phyloP scores from a whole-genome alignment of 805 yeast species.

The Kurtzmaniella cleridarum region DNA sequence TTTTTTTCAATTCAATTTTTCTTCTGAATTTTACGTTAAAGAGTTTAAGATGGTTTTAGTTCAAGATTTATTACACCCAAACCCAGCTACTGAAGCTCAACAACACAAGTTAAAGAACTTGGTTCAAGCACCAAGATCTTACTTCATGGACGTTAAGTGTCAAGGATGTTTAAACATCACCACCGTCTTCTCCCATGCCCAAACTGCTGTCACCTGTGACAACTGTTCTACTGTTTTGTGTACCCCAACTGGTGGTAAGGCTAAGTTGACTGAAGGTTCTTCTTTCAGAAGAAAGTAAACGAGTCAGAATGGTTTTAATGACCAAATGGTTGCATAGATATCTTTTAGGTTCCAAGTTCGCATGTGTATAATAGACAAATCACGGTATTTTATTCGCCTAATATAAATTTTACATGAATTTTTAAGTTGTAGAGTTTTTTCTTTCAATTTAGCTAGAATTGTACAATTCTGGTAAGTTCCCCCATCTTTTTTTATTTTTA shows the following conservation, averaged over 20 bases:
- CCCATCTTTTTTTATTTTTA: no score
- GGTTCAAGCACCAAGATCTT: constrained; percentile 38
- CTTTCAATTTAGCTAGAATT: no score
- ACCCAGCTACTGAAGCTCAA: constrained; percentile 32
- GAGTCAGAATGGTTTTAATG: not conserved
- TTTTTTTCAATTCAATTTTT: not conserved
- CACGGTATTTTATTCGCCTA: no score
- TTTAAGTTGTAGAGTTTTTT: no score
- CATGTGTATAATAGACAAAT: no score
- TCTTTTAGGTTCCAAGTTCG: no score
- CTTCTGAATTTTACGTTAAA: not conserved
- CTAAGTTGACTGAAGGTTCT: constrained; percentile 38
- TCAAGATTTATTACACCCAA: constrained; percentile 39
- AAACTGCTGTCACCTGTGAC: constrained; percentile 39
- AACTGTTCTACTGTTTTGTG: constrained; percentile 36
- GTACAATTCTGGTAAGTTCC: no score
- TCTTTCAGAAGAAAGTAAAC: constrained; percentile 37
- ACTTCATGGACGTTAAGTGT: constrained; percentile 39
- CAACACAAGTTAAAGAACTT: constrained; percentile 35
- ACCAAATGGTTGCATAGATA: no score
- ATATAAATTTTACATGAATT: no score
- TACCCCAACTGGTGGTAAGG: constrained; percentile 40
- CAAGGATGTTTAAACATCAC: constrained; percentile 38
- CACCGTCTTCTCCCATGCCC: constrained; percentile 39
- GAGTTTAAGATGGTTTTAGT: constrained; percentile 30